Percentiles rank a stretch among this genome's conserved stretches.
phyloP scores from a whole-genome alignment of 768 basidiomycete species.

The Lyophyllum semitale region DNA sequence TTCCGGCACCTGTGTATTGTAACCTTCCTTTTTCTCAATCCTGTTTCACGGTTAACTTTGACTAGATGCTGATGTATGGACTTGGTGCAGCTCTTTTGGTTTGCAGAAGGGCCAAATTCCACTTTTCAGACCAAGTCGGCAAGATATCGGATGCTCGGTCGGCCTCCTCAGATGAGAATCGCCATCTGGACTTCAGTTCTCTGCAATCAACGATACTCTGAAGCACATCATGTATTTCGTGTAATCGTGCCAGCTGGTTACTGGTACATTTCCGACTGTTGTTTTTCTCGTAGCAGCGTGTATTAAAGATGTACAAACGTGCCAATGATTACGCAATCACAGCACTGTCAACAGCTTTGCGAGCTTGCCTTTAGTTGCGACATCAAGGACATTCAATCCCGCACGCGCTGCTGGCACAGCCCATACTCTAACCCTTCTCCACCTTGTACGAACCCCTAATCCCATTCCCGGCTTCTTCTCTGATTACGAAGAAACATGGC shows the following conservation, averaged over 20 bases:
- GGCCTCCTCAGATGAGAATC: slow-evolving; percentile 28
- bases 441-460: neutral
- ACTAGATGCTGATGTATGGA: slow-evolving; percentile 57
- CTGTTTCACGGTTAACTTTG: neutral
- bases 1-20: slow-evolving; percentile 77
- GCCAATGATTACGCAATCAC: slow-evolving; percentile 14
- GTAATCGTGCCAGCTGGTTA: no score
- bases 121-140: slow-evolving; percentile 41
- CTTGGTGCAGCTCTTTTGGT: slow-evolving; percentile 21
- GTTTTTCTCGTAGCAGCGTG: neutral
- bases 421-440: slow-evolving; percentile 9
- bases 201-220: slow-evolving; percentile 28
- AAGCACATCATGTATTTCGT: slow-evolving; percentile 32
- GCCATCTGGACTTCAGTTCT: slow-evolving; percentile 32
- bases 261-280: no score
- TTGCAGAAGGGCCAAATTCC: slow-evolving; percentile 54
- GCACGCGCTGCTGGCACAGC: slow-evolving; percentile 37
- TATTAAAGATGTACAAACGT: neutral
- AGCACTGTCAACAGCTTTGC: neutral
- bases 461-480: neutral
- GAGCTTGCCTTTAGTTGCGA: neutral
- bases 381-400: slow-evolving; percentile 1
- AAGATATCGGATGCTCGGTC: slow-evolving; percentile 37
- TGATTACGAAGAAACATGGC: slow-evolving; percentile 35
- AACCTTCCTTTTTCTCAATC: slow-evolving; percentile 19